Evolutionary conservation across 2,329 filamentous ascomycete species (phyloP), one percentile per base, ranked within the genome.

Genomic region (Phialophora tarda): DNA sequence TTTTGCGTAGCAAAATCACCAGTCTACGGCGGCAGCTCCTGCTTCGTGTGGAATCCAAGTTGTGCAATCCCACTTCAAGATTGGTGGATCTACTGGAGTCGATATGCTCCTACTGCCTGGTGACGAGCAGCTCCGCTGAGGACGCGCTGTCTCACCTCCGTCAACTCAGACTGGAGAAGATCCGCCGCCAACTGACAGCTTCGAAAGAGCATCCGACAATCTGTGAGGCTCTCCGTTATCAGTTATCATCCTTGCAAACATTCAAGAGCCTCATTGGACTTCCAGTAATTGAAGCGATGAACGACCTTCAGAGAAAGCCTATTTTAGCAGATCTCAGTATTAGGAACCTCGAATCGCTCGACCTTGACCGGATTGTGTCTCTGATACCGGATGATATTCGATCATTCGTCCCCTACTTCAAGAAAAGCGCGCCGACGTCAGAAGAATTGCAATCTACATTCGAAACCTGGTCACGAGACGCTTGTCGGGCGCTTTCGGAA

Each of bases 381-480:
- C 96, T 93, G 91, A 91, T 95, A 69, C 85, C 90, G 21, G 88
- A 93, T 7, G 92, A 96, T 67, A 91, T 97, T 50, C 87, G 86
- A 55, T 90, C 90, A 70, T 97, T 96, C 75, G 94, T 89, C 0
- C 93, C 93, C 0, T 97, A 92, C 80, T 91, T 96, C 41, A 88
- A 91, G 32, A 89, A 96, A 72, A 91, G 93, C 71, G 91, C 95
- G 71, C 77, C 91, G 4, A 85, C 88, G 26, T 86, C 84, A 23
- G 78, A 81, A 26, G 84, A 88, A 67, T 86, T 86, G 0, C 83
- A 84, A 50, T 84, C 86, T 1, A 86, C 86, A 77, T 82, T 92
- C 14, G 83, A 83, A 24, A 76, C 75, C 30, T 93, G 91, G 90
- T 87, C 88, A 0, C 82, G 82, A 59, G 82, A 84, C 59, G 88